Conservation (phyloP, 2,329 filamentous ascomycete genomes). For the Magnaporthiopsis incrustans region DNA sequence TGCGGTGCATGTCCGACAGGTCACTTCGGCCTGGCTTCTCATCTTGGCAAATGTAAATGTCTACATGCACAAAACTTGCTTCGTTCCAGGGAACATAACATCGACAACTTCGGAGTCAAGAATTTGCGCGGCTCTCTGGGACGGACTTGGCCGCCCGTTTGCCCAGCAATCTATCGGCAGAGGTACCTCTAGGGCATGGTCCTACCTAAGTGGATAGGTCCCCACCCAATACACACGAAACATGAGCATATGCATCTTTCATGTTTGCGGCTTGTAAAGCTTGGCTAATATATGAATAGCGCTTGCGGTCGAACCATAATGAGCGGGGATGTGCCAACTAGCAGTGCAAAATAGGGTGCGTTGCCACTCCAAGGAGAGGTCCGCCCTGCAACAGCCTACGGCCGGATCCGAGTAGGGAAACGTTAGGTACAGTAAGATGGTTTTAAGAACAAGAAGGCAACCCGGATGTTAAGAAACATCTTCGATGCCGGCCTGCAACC, state of each 20-base stretch:
- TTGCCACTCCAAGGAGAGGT: background rate
- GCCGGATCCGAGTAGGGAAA: background rate
- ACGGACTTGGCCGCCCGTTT: background rate
- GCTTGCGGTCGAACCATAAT: background rate
- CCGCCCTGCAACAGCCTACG: background rate
- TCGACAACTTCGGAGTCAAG: too few relatives aligned
- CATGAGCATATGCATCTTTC: background rate
- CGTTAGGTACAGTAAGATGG: background rate
- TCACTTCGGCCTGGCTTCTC: background rate
- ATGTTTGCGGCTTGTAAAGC: too few relatives aligned
- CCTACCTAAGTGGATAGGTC: background rate
- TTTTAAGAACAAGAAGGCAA: background rate
- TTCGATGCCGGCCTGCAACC: background rate
- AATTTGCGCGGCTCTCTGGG: background rate
- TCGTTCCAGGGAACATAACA: too few relatives aligned
- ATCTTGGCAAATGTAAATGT: background rate
- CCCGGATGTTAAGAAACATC: background rate
- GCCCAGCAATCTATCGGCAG: background rate
- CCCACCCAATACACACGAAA: background rate
- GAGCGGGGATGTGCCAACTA: background rate
- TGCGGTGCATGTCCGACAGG: background rate
- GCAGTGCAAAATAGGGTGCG: background rate
- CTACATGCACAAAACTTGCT: background rate
- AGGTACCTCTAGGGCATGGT: too few relatives aligned
- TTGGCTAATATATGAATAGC: background rate